Base-by-base conservation (phyloP, 139 green algal species). In the Choricystis sp. region DNA sequence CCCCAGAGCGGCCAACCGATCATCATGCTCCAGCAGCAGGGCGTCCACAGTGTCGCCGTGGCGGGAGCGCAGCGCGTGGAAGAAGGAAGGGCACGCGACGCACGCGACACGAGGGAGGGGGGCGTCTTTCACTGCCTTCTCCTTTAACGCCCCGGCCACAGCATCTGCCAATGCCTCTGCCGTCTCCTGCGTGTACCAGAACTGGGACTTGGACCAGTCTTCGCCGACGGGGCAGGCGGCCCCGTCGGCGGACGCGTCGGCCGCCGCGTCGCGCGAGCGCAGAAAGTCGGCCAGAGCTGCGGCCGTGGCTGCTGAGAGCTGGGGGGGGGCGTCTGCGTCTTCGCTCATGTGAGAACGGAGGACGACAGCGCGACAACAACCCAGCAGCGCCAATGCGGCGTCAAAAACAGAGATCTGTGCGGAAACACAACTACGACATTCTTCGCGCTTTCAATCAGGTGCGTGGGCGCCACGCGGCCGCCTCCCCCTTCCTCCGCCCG, bases 171-270 rank as follows among this genome's bases (percentile, higher is more conserved):
- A 64, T 3, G 23, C 52, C 9, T 62, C 28, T 1, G 67, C 65
- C 14, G 74, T 83, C 9, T 67, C 63, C 1, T 69, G 60, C 26
- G 71, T 72, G 71, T 82, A 83, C 76, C 76, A 83, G 30, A 83
- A 83, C 59, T 73, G 68, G 25, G 56, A 71, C 66, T 81, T 40
- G 23, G 57, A 40, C 74, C 74, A 82, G 62, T 82, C 64, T 49
- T 82, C 75, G 27, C n/a, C n/a, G n/a, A n/a, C n/a, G n/a, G n/a
- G n/a, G 65, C 40, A 66, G 80, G 80, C 9, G 63, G 71, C 21
- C n/a, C n/a, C n/a, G n/a, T n/a, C n/a, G n/a, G n/a, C n/a, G n/a
- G n/a, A n/a, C n/a, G n/a, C n/a, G n/a, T 72, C 67, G 3, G 59
- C 49, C 60, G 74, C 69, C 4, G 55, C 55, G 28, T 29, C 56